These are phyloP conservation scores for Avena eriantha DNA, from an alignment of 176 grass and related monocot genomes.

Conservation along the genomic window DNA sequence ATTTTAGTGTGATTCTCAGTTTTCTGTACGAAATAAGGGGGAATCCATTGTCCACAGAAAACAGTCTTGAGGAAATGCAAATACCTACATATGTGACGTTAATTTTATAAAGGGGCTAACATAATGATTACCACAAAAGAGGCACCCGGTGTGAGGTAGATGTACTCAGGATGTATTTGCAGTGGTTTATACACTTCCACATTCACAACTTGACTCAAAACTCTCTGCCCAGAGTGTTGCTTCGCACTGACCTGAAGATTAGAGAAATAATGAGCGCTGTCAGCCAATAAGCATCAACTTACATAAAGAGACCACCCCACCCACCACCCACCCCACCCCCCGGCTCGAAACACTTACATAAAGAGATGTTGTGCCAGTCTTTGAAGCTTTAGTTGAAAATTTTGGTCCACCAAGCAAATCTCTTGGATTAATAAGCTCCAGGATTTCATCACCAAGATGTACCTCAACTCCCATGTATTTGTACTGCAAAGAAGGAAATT, in stretches of 20 bases:
- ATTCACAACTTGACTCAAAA: constrained; percentile 88
- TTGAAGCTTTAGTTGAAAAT: constrained; percentile 82
- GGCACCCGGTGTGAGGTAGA: constrained; percentile 89
- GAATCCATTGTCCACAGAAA: not conserved
- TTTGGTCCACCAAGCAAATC: constrained; percentile 49
- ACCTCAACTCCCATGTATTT: constrained; percentile 90
- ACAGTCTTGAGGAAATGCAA: constrained; percentile 7
- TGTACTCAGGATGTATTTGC: constrained; percentile 83
- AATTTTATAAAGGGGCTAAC: constrained; percentile 4
- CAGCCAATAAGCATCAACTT: constrained; percentile 53
- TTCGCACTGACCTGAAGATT: constrained; percentile 80
- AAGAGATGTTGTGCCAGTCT: constrained; percentile 70
- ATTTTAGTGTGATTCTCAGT: not conserved
- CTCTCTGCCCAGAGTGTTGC: constrained; percentile 70
- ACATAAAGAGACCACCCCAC: constrained; percentile 70
- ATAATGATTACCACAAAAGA: constrained; percentile 84
- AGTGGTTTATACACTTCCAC: constrained; percentile 92
- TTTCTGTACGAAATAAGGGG: not conserved
- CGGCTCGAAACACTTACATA: constrained; percentile 68
- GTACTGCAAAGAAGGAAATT: constrained; percentile 67
- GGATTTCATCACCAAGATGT: constrained; percentile 77
- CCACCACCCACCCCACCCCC: too few species aligned
- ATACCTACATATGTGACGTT: constrained; percentile 19
- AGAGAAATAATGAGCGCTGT: constrained; percentile 31
- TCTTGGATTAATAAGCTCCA: constrained; percentile 56